Evolutionary conservation across 495 filamentous ascomycete species (phyloP).

Genomic region (Penicillium flavigenum): DNA sequence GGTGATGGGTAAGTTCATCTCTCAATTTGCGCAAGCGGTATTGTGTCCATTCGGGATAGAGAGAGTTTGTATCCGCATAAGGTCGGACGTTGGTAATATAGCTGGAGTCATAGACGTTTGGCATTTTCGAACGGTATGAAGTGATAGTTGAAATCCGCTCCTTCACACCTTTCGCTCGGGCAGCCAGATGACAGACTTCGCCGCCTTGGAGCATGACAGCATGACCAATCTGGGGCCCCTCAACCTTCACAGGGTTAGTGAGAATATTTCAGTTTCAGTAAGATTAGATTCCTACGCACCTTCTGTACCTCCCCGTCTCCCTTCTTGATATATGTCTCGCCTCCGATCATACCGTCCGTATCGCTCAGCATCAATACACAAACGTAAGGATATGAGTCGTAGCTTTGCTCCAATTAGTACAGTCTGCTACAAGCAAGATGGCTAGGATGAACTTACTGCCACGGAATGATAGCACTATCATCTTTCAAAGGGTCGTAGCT

Average conservation of each 20-base stretch:
- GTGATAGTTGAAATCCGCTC: constrained; percentile 40
- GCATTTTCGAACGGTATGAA: constrained; percentile 29
- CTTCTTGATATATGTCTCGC: constrained; percentile 36
- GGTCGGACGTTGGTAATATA: constrained; percentile 35
- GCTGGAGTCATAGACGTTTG: constrained; percentile 29
- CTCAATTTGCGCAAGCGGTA: constrained; percentile 26
- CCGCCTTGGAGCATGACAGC: constrained; percentile 37
- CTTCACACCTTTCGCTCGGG: constrained; percentile 25
- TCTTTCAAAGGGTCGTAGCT: constrained; percentile 24
- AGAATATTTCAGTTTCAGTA: not conserved
- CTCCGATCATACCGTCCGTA: constrained; percentile 34
- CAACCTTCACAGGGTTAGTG: constrained; percentile 17
- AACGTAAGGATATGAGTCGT: constrained; percentile 40
- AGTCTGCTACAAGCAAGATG: not conserved
- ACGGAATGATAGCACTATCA: constrained; percentile 27
- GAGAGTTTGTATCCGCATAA: constrained; percentile 22
- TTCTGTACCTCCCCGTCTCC: constrained; percentile 30
- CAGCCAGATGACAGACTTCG: constrained; percentile 34
- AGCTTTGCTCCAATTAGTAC: constrained; percentile 9
- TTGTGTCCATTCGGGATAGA: constrained; percentile 34
- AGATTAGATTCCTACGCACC: constrained; percentile 7
- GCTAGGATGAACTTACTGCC: constrained; percentile 30
- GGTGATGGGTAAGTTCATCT: constrained; percentile 18
- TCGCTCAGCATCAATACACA: constrained; percentile 38
- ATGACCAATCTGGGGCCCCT: constrained; percentile 25